These are phyloP conservation scores for Garcia nutans DNA, from an alignment of 345 rosid species.

Conservation along the genomic window DNA sequence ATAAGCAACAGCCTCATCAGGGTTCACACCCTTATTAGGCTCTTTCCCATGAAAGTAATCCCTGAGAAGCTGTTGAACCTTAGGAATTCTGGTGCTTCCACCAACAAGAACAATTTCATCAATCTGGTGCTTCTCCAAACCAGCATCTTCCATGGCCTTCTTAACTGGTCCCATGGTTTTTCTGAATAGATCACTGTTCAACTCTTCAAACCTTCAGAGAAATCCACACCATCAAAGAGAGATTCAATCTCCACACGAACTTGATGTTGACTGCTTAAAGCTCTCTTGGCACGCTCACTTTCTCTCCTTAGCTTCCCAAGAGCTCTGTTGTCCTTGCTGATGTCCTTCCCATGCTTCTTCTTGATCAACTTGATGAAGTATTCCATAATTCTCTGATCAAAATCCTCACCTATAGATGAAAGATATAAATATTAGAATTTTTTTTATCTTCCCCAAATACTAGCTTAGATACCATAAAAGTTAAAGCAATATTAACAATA, in stretches of 20 bases:
- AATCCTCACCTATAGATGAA: constrained; percentile 23
- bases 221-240: constrained; percentile 29
- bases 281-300: constrained; percentile 34
- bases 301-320: constrained; percentile 37
- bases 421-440: too few species aligned
- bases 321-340: constrained; percentile 34
- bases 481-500: background rate
- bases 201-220: constrained; percentile 31
- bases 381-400: constrained; percentile 37
- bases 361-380: constrained; percentile 32
- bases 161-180: constrained; percentile 35
- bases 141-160: constrained; percentile 36
- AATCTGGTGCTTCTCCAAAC: constrained; percentile 25
- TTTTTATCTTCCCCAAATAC: too few species aligned
- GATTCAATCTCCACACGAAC: constrained; percentile 33
- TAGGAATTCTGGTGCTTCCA: constrained; percentile 38
- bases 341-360: constrained; percentile 35
- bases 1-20: constrained; percentile 36
- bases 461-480: too few species aligned
- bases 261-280: constrained; percentile 29
- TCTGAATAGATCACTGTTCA: constrained; percentile 30
- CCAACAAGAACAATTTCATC: constrained; percentile 37
- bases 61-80: constrained; percentile 32
- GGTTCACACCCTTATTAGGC: constrained; percentile 35
- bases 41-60: constrained; percentile 33